phyloP scores from a whole-genome alignment of 106 monocot genomes.

The Platanthera zijinensis region DNA sequence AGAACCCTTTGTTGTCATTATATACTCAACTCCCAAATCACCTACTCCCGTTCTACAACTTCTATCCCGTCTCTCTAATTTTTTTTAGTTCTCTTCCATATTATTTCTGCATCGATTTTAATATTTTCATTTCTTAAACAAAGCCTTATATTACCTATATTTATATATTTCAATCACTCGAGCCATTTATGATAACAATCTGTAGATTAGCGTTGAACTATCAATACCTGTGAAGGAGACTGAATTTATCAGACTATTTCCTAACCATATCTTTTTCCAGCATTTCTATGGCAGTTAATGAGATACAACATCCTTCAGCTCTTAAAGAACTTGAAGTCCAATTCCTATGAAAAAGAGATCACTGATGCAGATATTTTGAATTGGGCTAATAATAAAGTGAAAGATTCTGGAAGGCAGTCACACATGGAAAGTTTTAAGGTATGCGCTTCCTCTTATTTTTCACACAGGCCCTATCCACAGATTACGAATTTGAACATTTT shows the following conservation, averaged over 20 bases:
- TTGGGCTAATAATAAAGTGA: conserved; percentile 62
- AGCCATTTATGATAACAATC: not conserved
- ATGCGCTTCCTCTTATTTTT: not conserved
- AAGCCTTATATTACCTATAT: not conserved
- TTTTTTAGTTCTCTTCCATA: too few species aligned
- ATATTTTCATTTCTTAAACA: not conserved
- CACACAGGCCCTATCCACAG: not conserved
- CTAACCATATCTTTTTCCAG: conserved; percentile 19
- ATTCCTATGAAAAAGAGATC: conserved; percentile 52
- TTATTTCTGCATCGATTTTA: not conserved
- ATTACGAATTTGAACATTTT: not conserved
- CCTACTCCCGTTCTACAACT: too few species aligned
- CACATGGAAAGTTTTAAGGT: conserved; percentile 58
- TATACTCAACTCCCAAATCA: not conserved
- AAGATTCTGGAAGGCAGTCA: conserved; percentile 32
- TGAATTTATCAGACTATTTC: not conserved
- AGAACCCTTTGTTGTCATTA: not conserved
- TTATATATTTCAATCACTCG: not conserved
- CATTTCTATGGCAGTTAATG: conserved; percentile 68
- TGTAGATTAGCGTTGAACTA: not conserved
- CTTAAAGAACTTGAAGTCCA: conserved; percentile 44
- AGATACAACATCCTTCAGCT: conserved; percentile 63
- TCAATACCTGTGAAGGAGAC: not conserved
- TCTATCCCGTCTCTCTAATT: too few species aligned
- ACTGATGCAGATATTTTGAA: conserved; percentile 52